These are phyloP conservation scores for Diaporthe sp. DNA, from an alignment of 2,329 filamentous ascomycete genomes.

Conservation along the genomic window DNA sequence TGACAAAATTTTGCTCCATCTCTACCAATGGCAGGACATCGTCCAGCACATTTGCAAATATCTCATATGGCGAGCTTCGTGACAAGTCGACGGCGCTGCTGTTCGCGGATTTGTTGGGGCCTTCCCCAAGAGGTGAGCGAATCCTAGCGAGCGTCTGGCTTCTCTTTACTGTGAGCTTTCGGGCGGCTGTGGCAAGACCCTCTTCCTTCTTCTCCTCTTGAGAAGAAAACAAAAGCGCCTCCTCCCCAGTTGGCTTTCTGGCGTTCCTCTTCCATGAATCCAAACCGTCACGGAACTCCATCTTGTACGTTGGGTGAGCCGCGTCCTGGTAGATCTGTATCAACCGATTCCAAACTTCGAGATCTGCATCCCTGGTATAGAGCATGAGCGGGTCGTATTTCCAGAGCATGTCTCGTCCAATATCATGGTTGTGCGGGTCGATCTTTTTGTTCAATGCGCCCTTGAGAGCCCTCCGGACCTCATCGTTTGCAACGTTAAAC, in stretches of 20 bases:
- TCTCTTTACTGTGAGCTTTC: slow-evolving; percentile 93
- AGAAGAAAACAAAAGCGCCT: slow-evolving; percentile 91
- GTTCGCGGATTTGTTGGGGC: slow-evolving; percentile 70
- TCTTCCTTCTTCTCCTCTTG: slow-evolving; percentile 88
- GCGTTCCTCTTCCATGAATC: slow-evolving; percentile 85
- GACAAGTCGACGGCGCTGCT: slow-evolving; percentile 52
- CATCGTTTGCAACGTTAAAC: slow-evolving; percentile 81
- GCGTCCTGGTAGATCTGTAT: slow-evolving; percentile 86
- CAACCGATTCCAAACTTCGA: slow-evolving; percentile 83
- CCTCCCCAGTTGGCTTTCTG: slow-evolving; percentile 81
- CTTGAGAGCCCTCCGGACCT: slow-evolving; percentile 76
- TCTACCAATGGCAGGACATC: slow-evolving; percentile 87
- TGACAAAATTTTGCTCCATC: slow-evolving; percentile 96
- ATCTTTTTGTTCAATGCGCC: slow-evolving; percentile 75
- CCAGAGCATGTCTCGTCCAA: slow-evolving; percentile 83
- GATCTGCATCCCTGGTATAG: slow-evolving; percentile 88
- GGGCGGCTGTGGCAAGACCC: slow-evolving; percentile 79
- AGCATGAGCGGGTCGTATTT: slow-evolving; percentile 89
- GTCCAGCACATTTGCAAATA: slow-evolving; percentile 84
- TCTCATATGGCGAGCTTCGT: slow-evolving; percentile 81
- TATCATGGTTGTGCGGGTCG: slow-evolving; percentile 78
- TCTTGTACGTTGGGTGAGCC: slow-evolving; percentile 82
- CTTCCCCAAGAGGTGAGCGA: slow-evolving; percentile 77
- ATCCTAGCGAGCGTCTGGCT: slow-evolving; percentile 88
- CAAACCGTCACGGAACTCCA: slow-evolving; percentile 84